Percentiles rank a stretch among this genome's conserved stretches.
Evolutionary conservation across 1,139 yeast genomes (phyloP).

Genomic region (Torulaspora pretoriensis): DNA sequence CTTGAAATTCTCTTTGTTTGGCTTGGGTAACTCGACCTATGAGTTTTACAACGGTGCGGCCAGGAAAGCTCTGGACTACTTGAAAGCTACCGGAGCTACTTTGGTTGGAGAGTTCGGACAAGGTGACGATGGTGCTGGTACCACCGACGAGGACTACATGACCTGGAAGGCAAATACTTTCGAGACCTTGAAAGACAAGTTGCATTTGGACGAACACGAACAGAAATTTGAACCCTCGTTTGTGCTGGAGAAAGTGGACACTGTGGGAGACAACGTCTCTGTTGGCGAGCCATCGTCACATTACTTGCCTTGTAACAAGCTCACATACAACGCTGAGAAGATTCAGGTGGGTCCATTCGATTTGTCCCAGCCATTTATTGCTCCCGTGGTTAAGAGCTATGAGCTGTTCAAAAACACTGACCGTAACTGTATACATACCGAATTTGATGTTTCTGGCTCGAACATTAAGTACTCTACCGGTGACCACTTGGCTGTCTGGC

Average conservation of each 20-base stretch:
- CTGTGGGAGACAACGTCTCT: constrained; percentile 50
- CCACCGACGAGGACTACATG: constrained; percentile 91
- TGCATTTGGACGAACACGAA: constrained; percentile 72
- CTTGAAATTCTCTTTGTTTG: constrained; percentile 71
- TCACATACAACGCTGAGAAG: constrained; percentile 27
- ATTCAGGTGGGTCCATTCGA: constrained; percentile 70
- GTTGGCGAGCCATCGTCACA: constrained; percentile 80
- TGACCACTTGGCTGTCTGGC: constrained; percentile 94
- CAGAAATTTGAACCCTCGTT: constrained; percentile 72
- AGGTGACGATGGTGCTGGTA: constrained; percentile 94
- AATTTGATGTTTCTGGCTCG: constrained; percentile 72
- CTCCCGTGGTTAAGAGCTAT: constrained; percentile 55
- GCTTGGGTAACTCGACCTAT: constrained; percentile 89
- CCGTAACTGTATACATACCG: constrained; percentile 84
- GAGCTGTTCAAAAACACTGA: constrained; percentile 63
- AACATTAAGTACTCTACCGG: constrained; percentile 88
- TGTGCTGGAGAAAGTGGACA: constrained; percentile 40
- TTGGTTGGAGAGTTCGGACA: constrained; percentile 71
- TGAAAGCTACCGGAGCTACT: constrained; percentile 59
- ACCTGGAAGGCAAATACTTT: constrained; percentile 84
- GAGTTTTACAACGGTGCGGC: constrained; percentile 88
- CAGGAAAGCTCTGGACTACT: constrained; percentile 50
- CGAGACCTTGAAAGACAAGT: constrained; percentile 59
- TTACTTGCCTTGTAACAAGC: constrained; percentile 45
- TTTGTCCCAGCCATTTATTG: constrained; percentile 77